Conservation (phyloP, 352 stramenopile genomes). For the Pythium periplocum region DNA sequence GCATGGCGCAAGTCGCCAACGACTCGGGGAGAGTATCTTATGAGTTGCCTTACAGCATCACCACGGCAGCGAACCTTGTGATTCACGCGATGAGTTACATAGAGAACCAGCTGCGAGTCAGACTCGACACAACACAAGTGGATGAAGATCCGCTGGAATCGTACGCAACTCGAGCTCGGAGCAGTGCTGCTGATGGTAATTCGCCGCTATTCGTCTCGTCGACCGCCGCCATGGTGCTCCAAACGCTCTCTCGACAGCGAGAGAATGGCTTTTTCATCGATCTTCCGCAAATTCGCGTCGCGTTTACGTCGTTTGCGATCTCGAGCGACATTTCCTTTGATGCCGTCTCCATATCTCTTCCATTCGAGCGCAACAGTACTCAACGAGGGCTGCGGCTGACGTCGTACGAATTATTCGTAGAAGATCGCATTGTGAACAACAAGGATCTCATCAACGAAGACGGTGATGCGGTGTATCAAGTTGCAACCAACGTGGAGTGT, state of each 20-base stretch:
- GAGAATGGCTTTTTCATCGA: constrained; percentile 14
- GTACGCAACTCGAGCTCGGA: neutral
- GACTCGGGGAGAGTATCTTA: neutral
- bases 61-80: constrained; percentile 9
- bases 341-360: constrained; percentile 11
- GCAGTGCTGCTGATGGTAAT: no score
- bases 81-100: constrained; percentile 13
- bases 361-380: constrained; percentile 3
- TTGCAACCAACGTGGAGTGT: constrained; percentile 8
- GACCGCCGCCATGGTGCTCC: constrained; percentile 7
- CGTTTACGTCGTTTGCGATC: constrained; percentile 8
- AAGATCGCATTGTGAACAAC: neutral
- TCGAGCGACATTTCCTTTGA: constrained; percentile 5
- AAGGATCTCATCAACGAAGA: constrained; percentile 3
- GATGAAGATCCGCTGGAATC: constrained; percentile 5
- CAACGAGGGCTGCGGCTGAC: no score
- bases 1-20: constrained; percentile 9
- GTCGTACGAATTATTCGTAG: no score
- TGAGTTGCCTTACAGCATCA: constrained; percentile 10
- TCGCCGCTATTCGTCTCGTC: constrained; percentile 1
- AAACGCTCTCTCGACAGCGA: constrained; percentile 3
- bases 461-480: constrained; percentile 11
- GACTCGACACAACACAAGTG: no score
- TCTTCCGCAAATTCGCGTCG: neutral
- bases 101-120: constrained; percentile 3